phyloP scores from a whole-genome alignment of 352 stramenopile species.

The Globisporangium sylvaticum region DNA sequence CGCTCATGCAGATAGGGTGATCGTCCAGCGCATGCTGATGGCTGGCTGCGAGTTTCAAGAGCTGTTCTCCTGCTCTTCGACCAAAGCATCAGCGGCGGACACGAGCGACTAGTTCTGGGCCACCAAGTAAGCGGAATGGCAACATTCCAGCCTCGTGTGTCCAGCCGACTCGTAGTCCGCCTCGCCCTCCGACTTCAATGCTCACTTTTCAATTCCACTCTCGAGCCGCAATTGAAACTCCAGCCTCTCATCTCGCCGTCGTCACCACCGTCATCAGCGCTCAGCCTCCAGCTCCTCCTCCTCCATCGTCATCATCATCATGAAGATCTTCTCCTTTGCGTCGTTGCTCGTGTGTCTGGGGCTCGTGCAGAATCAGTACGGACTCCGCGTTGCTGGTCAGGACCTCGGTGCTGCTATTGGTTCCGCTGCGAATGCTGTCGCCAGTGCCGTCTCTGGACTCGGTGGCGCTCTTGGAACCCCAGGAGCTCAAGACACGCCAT shows the following conservation, averaged over 20 bases:
- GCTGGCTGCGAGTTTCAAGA: no score
- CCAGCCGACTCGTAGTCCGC: background rate
- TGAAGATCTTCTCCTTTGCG: conserved; percentile 3
- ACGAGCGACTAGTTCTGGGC: background rate
- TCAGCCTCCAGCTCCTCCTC: background rate
- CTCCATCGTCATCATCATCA: background rate
- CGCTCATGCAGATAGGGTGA: background rate
- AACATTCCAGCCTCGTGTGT: background rate
- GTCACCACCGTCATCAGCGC: background rate
- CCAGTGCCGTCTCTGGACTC: no score
- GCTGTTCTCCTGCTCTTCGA: no score
- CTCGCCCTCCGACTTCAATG: background rate
- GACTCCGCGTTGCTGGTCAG: background rate
- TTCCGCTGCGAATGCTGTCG: background rate
- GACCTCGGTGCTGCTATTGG: background rate
- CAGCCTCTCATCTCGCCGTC: background rate
- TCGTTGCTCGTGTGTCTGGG: background rate
- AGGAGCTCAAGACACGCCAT: background rate
- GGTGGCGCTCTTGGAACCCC: background rate
- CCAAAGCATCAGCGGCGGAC: no score
- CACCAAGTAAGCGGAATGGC: background rate
- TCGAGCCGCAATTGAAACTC: background rate
- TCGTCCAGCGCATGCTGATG: background rate
- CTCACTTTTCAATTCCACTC: conserved; percentile 3
- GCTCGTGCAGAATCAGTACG: background rate